Conservation (phyloP, 2,329 filamentous ascomycete species). For the Hypomyces rosellus region DNA sequence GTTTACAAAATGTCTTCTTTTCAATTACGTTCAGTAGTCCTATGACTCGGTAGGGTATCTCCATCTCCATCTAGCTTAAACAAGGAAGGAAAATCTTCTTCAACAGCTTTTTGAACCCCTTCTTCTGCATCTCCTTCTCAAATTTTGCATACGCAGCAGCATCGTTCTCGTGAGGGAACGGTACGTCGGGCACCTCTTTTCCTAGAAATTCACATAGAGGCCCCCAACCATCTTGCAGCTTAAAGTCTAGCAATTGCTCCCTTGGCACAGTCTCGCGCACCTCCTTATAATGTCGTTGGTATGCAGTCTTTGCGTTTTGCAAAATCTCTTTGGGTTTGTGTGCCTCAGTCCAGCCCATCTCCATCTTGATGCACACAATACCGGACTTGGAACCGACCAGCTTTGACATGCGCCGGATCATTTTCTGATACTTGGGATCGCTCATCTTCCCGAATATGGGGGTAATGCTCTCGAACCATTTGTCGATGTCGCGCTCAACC, state of each 20-base stretch:
- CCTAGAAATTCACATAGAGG: conserved; percentile 31
- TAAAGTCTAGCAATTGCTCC: conserved; percentile 22
- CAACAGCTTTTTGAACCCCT: no score
- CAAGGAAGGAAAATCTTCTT: no score
- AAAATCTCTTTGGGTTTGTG: background rate
- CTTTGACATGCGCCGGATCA: no score
- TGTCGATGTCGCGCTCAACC: conserved; percentile 59
- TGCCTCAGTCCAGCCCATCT: background rate
- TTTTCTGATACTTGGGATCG: background rate
- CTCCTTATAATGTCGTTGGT: conserved; percentile 9
- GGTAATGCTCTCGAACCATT: conserved; percentile 34
- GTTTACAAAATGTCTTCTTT: background rate
- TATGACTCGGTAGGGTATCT: no score
- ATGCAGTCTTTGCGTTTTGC: background rate
- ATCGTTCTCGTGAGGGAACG: conserved; percentile 14
- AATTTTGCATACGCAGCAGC: no score
- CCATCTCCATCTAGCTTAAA: no score
- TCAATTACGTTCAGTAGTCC: no score
- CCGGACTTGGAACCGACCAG: no score
- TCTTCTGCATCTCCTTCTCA: no score
- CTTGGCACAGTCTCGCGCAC: conserved; percentile 11
- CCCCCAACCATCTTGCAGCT: conserved; percentile 30
- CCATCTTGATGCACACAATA: background rate
- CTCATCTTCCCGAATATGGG: background rate
- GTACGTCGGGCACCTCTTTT: conserved; percentile 22